These are phyloP conservation scores for Metarhizium guizhouense DNA, from an alignment of 2,329 filamentous ascomycete species.

Conservation along the genomic window DNA sequence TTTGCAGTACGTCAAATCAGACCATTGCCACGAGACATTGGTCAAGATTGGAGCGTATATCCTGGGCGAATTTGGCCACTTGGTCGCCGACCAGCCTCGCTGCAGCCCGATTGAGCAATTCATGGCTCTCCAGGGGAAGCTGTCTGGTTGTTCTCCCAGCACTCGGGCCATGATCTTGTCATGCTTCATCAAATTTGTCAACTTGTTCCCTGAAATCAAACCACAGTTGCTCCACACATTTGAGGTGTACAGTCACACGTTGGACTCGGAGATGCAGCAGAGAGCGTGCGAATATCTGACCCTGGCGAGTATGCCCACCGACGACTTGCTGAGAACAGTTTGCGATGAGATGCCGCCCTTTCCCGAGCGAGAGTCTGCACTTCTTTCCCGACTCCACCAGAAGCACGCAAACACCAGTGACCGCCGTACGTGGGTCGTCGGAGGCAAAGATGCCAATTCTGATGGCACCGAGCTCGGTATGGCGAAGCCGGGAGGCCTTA, in stretches of 20 bases:
- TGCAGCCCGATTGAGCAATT: conserved; percentile 98
- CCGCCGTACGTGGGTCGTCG: conserved; percentile 95
- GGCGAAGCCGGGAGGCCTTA: conserved; percentile 72
- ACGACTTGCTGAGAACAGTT: conserved; percentile 85
- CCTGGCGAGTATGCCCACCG: conserved; percentile 74
- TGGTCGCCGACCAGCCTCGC: conserved; percentile 84
- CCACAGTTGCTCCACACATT: conserved; percentile 88
- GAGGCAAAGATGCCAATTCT: conserved; percentile 85
- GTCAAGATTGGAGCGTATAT: conserved; percentile 98
- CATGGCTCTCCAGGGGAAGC: conserved; percentile 81
- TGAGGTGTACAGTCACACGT: conserved; percentile 81
- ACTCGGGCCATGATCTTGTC: conserved; percentile 92
- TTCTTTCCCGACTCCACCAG: conserved; percentile 86
- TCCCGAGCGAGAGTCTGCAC: conserved; percentile 83
- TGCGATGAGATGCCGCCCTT: conserved; percentile 99
- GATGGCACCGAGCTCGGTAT: conserved; percentile 73
- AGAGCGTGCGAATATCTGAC: conserved; percentile 91
- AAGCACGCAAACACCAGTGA: conserved; percentile 90
- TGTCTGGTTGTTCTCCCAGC: conserved; percentile 77
- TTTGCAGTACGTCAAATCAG: conserved; percentile 81
- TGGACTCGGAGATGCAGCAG: conserved; percentile 94
- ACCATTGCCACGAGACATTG: conserved; percentile 91
- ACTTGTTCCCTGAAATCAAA: conserved; percentile 97
- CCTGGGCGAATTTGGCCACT: conserved; percentile 90
- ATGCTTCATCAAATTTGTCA: conserved; percentile 95